These are phyloP conservation scores for Curvularia sp. DNA, from an alignment of 2,329 filamentous ascomycete species.

Conservation along the genomic window DNA sequence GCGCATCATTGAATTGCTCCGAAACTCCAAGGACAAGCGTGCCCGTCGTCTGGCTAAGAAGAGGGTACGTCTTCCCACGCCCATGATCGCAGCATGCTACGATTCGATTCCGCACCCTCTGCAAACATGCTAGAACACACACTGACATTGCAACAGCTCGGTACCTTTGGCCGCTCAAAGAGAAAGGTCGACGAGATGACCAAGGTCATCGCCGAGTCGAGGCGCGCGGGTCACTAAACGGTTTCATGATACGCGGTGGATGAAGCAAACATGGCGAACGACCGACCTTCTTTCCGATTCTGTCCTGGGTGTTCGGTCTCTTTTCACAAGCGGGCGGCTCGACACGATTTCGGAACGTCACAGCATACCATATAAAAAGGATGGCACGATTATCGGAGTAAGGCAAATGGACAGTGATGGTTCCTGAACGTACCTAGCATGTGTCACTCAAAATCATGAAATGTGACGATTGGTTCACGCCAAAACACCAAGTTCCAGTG, in stretches of 20 bases:
- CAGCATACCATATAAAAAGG: conserved; percentile 36
- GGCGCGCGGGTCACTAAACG: conserved; percentile 73
- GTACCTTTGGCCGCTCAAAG: conserved; percentile 98
- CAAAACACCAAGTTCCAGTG: conserved; percentile 22
- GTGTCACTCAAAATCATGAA: conserved; percentile 47
- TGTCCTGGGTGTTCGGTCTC: conserved; percentile 46
- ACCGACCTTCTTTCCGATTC: conserved; percentile 42
- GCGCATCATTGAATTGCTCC: conserved; percentile 97
- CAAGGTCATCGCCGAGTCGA: conserved; percentile 95
- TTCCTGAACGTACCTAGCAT: conserved; percentile 41
- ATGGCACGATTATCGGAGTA: conserved; percentile 45
- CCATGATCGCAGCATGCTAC: neutral
- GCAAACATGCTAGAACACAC: conserved; percentile 12
- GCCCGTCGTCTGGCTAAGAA: conserved; percentile 99
- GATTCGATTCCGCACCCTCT: conserved; percentile 7
- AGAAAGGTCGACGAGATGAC: conserved; percentile 99
- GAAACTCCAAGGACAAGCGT: conserved; percentile 99
- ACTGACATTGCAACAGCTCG: conserved; percentile 69
- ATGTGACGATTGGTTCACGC: conserved; percentile 49
- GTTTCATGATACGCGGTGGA: conserved; percentile 32
- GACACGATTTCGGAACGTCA: conserved; percentile 39
- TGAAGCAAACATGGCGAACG: conserved; percentile 37
- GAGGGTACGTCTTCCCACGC: conserved; percentile 69
- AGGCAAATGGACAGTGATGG: conserved; percentile 39
- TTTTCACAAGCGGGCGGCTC: conserved; percentile 37